These are phyloP conservation scores for Phytophthora multivora DNA, from an alignment of 352 stramenopile species.

Conservation along the genomic window DNA sequence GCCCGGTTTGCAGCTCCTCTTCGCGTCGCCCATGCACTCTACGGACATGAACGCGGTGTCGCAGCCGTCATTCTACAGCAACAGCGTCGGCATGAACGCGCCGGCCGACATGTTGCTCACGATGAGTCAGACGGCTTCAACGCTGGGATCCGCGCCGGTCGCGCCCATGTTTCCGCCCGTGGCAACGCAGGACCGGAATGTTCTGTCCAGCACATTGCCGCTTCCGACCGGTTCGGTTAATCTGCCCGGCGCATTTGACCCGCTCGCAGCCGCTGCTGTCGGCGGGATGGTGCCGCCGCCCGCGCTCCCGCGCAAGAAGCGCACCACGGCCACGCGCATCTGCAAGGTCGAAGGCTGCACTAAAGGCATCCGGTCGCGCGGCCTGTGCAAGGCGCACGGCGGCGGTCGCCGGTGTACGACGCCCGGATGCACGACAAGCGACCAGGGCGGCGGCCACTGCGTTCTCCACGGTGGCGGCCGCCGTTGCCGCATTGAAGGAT, in stretches of 20 bases:
- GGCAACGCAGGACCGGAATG: conserved; percentile 4
- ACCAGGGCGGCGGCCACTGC: conserved; percentile 87
- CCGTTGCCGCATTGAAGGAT: conserved; percentile 76
- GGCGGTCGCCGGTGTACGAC: conserved; percentile 82
- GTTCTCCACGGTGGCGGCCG: conserved; percentile 83
- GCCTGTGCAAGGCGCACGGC: conserved; percentile 85
- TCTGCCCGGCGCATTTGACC: conserved; percentile 2
- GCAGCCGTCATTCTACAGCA: conserved; percentile 25
- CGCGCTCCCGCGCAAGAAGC: conserved; percentile 53
- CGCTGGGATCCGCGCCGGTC: conserved; percentile 9
- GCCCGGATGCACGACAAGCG: conserved; percentile 77
- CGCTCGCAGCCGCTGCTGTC: not conserved
- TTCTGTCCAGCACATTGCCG: conserved; percentile 20
- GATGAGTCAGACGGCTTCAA: conserved; percentile 25
- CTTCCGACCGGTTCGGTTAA: conserved; percentile 1
- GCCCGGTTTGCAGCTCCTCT: conserved; percentile 41
- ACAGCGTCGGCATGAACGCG: conserved; percentile 20
- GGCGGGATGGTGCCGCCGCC: conserved; percentile 11
- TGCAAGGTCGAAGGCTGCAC: conserved; percentile 76
- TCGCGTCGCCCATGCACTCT: conserved; percentile 36
- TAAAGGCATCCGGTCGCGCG: conserved; percentile 79
- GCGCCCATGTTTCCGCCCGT: conserved; percentile 18
- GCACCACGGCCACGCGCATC: conserved; percentile 59
- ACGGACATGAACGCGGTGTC: conserved; percentile 21
- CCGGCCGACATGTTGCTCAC: conserved; percentile 32